Evolutionary conservation across 2,329 filamentous ascomycete species (phyloP).

Genomic region (Raffaelea arxii): DNA sequence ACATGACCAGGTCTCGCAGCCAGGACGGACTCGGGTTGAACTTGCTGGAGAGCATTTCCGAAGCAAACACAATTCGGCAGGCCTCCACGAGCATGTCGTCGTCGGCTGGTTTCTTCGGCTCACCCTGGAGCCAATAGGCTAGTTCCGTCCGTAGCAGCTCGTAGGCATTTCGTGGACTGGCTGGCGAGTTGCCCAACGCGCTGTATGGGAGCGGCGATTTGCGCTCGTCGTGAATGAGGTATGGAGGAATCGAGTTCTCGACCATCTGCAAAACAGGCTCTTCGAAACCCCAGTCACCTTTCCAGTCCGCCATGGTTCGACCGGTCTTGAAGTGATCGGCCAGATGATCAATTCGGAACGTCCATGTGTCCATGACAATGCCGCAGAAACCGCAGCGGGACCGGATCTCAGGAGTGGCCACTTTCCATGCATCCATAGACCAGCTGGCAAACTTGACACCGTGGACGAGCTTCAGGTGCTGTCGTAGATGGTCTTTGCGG

Average conservation of each 20-base stretch:
- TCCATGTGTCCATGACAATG: conserved; percentile 52
- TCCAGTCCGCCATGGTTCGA: conserved; percentile 59
- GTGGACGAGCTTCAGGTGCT: conserved; percentile 55
- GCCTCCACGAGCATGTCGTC: conserved; percentile 47
- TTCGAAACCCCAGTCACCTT: conserved; percentile 62
- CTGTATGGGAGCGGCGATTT: conserved; percentile 45
- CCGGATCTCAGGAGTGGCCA: conserved; percentile 48
- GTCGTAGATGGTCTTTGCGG: conserved; percentile 56
- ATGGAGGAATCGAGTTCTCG: conserved; percentile 57
- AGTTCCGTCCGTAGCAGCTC: conserved; percentile 51
- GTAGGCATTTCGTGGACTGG: conserved; percentile 47
- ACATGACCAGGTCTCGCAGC: conserved; percentile 51
- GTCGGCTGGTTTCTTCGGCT: conserved; percentile 34
- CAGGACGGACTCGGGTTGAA: conserved; percentile 32
- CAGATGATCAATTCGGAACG: conserved; percentile 49
- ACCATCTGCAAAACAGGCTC: conserved; percentile 50
- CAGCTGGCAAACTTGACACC: conserved; percentile 49
- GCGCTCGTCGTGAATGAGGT: conserved; percentile 55
- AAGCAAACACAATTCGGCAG: conserved; percentile 47
- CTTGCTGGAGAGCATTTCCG: conserved; percentile 34
- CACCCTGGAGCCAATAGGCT: conserved; percentile 38
- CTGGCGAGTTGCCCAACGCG: conserved; percentile 32
- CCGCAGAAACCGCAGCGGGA: conserved; percentile 59
- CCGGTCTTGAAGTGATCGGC: conserved; percentile 60
- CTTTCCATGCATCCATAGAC: conserved; percentile 58